Percentiles rank a stretch among this genome's conserved stretches.
phyloP scores from a whole-genome alignment of 257 asterid species.

The Ligustrum vulgare region DNA sequence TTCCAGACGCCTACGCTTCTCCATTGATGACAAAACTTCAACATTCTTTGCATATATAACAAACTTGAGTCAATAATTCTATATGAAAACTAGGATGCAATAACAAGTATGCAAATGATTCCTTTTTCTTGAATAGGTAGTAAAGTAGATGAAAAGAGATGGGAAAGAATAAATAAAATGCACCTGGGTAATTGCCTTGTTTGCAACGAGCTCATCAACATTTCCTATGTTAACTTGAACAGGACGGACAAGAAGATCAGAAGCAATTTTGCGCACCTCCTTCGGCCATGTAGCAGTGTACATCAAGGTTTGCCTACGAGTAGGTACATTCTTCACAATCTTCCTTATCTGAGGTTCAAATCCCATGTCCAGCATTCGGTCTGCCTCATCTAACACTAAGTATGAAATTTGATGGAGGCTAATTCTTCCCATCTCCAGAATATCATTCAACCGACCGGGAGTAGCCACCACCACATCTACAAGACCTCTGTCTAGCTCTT shows the following conservation, averaged over 20 bases:
- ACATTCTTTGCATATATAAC: constrained; percentile 48
- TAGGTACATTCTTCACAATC: constrained; percentile 88
- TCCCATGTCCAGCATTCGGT: constrained; percentile 99
- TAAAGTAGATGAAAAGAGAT: constrained; percentile 5
- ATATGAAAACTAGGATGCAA: constrained; percentile 12
- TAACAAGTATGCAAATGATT: background rate
- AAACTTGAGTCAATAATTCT: constrained; percentile 8
- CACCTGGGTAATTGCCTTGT: constrained; percentile 98
- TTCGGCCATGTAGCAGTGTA: constrained; percentile 99
- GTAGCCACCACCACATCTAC: constrained; percentile 96
- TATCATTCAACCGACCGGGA: constrained; percentile 96
- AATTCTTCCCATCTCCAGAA: constrained; percentile 87
- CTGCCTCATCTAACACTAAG: constrained; percentile 98
- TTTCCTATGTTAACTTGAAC: constrained; percentile 97
- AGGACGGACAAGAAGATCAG: constrained; percentile 78
- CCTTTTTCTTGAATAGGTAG: background rate
- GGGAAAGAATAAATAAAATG: background rate
- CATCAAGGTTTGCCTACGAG: constrained; percentile 92
- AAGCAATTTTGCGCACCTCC: constrained; percentile 95
- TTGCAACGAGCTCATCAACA: constrained; percentile 88
- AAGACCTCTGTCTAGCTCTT: constrained; percentile 74
- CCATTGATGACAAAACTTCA: constrained; percentile 71
- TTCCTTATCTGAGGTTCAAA: constrained; percentile 99
- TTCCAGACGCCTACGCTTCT: constrained; percentile 82
- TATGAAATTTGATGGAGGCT: constrained; percentile 88